Conservation (phyloP, 495 filamentous ascomycete species). For the Elasticomyces elasticus region DNA sequence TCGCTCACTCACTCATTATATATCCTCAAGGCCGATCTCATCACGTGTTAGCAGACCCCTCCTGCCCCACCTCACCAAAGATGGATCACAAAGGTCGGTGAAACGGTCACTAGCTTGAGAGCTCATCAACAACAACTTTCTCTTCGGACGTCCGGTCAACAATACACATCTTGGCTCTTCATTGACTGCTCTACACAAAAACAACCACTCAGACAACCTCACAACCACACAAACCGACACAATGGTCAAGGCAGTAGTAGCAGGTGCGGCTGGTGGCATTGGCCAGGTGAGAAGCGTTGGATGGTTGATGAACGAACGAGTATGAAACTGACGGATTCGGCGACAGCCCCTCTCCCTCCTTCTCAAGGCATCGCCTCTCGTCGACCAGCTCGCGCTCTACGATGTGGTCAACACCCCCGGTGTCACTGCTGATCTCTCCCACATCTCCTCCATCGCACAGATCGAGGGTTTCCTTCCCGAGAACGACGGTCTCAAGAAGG, state of each 20-base stretch:
- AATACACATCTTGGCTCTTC: background rate
- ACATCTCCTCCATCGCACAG: conserved; percentile 93
- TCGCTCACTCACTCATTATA: background rate
- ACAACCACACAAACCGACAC: background rate
- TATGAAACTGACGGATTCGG: background rate
- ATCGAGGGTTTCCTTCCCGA: conserved; percentile 79
- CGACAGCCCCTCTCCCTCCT: conserved; percentile 85
- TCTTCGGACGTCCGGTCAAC: background rate
- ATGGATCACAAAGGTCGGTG: background rate
- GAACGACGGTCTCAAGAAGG: conserved; percentile 79
- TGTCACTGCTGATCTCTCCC: conserved; percentile 88
- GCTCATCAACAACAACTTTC: background rate
- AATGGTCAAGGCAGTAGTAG: conserved; percentile 55
- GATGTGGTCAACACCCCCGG: conserved; percentile 99
- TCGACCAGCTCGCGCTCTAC: conserved; percentile 89
- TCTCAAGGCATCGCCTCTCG: conserved; percentile 72
- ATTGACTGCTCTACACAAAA: background rate
- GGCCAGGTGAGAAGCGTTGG: conserved; percentile 63
- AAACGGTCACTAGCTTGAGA: background rate
- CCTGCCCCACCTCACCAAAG: background rate
- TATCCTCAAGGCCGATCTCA: background rate
- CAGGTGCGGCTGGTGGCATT: conserved; percentile 95
- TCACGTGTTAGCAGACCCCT: background rate
- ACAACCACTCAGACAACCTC: background rate
- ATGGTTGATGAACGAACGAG: background rate